Base-by-base conservation (phyloP, 805 yeast species). In the Pichia thaimueangensis region DNA sequence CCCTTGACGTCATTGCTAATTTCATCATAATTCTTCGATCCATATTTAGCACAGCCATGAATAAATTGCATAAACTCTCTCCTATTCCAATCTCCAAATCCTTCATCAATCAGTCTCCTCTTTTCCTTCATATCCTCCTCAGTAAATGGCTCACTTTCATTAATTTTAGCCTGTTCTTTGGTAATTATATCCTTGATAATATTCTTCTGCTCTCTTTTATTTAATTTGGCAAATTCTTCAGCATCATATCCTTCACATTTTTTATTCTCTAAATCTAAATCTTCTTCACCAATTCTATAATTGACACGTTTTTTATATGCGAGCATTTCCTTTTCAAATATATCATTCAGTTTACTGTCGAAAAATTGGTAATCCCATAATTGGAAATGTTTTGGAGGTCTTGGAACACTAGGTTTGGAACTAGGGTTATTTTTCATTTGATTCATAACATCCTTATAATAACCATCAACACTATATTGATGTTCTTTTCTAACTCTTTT, bases 401-500 rank as follows among this genome's bases (percentile, higher is more conserved):
- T 72, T 10, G 79, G 76, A 7, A 50, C 47, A 43, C 65, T 68
- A 1, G 71, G 66, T 33, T 69, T 69, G 5, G 73, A 65, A 0
- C 67, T 50, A 0, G 65, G 47, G n/a, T n/a, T n/a, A n/a, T 28
- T 37, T 38, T 43, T 45, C 23, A 57, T 42, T 70, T 67, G 50
- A 61, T 58, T 44, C 50, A 83, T 63, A 27, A 82, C 82, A 55
- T 82, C 89, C 51, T 79, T 82, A 51, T 82, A 82, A 56, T 82
- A 82, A 33, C 79, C 82, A 60, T 84, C 93, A 36, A 83, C 75
- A 0, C 86, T 79, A 52, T 84, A 85, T 2, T 83, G 79, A 51
- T 82, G 87, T 48, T 84, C 89, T 49, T 82, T 84, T 49, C 89
- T 66, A 55, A 84, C 86, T 61, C 93, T 70, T 52, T 78, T 79